Conservation (phyloP, 164 flowering plant species). For the Malania oleifera region DNA sequence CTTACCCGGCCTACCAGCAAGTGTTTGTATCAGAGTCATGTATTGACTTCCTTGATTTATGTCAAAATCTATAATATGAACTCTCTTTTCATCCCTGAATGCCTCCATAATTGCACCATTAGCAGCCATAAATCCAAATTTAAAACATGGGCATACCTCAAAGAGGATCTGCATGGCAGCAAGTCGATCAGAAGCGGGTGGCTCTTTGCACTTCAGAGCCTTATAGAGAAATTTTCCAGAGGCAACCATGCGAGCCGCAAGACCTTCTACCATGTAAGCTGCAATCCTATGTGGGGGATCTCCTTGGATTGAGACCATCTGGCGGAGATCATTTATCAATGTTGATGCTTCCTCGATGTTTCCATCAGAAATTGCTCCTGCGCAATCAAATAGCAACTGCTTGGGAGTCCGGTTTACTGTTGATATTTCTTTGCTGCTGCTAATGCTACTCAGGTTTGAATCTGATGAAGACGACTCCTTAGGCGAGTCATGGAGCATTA, state of each 20-base stretch:
- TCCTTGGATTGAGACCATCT: conserved; percentile 85
- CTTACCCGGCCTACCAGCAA: conserved; percentile 43
- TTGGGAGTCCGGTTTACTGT: conserved; percentile 41
- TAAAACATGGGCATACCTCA: conserved; percentile 94
- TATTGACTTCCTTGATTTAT: conserved; percentile 95
- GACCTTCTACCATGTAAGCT: conserved; percentile 98
- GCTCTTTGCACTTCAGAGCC: conserved; percentile 88
- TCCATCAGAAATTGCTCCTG: conserved; percentile 63
- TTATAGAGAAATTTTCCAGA: conserved; percentile 79
- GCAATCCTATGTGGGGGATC: conserved; percentile 87
- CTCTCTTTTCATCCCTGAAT: conserved; percentile 51
- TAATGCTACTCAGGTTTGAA: conserved; percentile 58
- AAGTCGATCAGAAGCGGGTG: conserved; percentile 74
- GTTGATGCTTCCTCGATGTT: conserved; percentile 53
- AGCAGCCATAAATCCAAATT: conserved; percentile 93
- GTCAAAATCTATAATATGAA: conserved; percentile 90
- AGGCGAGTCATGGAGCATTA: conserved; percentile 52
- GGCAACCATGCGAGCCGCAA: conserved; percentile 81
- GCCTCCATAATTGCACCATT: conserved; percentile 86
- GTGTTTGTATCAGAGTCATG: conserved; percentile 64
- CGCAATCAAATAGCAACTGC: conserved; percentile 72
- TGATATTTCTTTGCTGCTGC: conserved; percentile 47
- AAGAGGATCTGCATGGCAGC: conserved; percentile 98
- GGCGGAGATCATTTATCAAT: conserved; percentile 58
- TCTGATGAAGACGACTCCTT: conserved; percentile 71